phyloP scores from a whole-genome alignment of 768 basidiomycete species.

The Suillus spraguei region DNA sequence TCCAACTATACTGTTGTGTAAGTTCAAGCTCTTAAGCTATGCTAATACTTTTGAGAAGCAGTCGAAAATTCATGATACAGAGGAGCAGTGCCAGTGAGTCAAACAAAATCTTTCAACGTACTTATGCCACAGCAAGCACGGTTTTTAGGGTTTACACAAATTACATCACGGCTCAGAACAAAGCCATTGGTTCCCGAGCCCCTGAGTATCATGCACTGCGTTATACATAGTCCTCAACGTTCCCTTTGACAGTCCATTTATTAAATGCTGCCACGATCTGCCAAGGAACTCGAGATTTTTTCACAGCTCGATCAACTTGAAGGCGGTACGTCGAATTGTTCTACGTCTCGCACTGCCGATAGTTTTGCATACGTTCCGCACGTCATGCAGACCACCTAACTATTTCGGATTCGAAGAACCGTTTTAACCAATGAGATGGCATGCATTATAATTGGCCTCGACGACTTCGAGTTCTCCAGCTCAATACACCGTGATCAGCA shows the following conservation, averaged over 20 bases:
- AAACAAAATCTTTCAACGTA: background rate
- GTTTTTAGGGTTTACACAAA: background rate
- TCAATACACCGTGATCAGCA: background rate
- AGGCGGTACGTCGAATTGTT: background rate
- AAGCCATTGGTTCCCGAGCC: background rate
- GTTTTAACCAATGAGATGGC: background rate
- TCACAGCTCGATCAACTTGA: background rate
- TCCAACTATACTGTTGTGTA: background rate
- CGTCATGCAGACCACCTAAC: background rate
- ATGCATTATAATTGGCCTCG: background rate
- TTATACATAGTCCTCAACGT: slow-evolving; percentile 4
- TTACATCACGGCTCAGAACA: background rate
- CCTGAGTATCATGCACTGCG: background rate
- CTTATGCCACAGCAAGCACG: background rate
- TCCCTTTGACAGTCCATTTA: background rate
- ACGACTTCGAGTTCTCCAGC: background rate
- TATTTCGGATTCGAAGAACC: background rate
- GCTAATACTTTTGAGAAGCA: background rate
- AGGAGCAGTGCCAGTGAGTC: background rate
- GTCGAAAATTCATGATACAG: background rate
- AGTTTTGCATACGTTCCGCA: background rate
- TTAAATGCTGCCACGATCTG: background rate
- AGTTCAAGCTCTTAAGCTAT: background rate
- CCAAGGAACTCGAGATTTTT: background rate
- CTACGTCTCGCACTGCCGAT: background rate